Conservation (phyloP, 768 basidiomycete species). For the Tulasnella sp. region DNA sequence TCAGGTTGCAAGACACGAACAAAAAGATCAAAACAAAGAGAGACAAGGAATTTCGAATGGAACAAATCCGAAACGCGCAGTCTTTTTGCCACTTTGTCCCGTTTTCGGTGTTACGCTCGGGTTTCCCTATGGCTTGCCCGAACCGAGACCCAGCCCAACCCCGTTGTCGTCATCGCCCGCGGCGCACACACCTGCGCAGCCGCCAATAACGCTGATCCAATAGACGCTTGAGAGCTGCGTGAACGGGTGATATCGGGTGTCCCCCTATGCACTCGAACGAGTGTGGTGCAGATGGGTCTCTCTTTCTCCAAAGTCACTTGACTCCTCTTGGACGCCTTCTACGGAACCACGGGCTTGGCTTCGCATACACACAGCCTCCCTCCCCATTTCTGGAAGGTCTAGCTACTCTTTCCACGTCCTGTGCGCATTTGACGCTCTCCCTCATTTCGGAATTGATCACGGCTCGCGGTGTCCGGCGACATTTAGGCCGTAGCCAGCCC, state of each 20-base stretch:
- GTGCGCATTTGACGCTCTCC: neutral
- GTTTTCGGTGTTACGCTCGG: neutral
- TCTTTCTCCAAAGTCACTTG: neutral
- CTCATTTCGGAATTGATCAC: neutral
- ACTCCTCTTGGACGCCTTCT: neutral
- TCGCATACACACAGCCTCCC: neutral
- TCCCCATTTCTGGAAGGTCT: conserved; percentile 12
- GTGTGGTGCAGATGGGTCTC: neutral
- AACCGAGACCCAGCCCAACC: neutral
- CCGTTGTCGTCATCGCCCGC: neutral
- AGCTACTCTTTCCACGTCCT: neutral
- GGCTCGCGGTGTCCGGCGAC: neutral
- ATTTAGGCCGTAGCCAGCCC: neutral
- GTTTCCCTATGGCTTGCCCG: neutral
- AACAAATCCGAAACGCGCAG: neutral
- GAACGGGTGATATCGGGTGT: neutral
- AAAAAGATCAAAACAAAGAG: neutral
- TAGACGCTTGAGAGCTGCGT: neutral
- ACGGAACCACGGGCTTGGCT: neutral
- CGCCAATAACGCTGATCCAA: neutral
- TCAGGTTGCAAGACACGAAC: neutral
- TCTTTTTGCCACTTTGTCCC: neutral
- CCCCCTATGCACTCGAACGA: neutral
- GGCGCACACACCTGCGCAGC: neutral
- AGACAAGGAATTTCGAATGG: neutral